phyloP scores from a whole-genome alignment of 805 yeast genomes.

The Limtongozyma cylindracea region DNA sequence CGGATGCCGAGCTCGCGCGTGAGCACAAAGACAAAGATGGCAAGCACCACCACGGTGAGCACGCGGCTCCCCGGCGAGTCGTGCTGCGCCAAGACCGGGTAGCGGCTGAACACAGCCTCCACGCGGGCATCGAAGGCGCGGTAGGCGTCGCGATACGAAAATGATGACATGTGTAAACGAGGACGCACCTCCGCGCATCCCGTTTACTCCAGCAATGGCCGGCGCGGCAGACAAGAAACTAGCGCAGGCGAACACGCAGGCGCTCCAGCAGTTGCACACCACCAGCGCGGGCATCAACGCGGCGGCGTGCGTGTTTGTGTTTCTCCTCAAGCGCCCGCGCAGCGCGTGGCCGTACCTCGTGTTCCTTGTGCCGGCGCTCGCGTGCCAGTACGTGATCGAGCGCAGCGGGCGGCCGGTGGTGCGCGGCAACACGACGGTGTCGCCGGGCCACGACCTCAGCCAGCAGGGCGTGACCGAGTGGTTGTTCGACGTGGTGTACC shows the following conservation, averaged over 20 bases:
- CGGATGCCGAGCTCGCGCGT: no score
- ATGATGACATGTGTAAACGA: no score
- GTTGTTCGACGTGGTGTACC: constrained; percentile 41
- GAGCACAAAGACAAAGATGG: no score
- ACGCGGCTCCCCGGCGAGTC: no score
- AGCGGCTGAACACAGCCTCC: no score
- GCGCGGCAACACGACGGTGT: no score
- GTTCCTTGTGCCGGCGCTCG: constrained; percentile 12
- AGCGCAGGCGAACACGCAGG: constrained; percentile 14
- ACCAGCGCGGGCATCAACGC: constrained; percentile 5
- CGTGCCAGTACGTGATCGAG: constrained; percentile 27
- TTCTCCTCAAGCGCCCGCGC: constrained; percentile 2
- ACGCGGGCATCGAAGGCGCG: no score
- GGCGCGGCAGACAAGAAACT: constrained; percentile 29
- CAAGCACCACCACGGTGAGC: no score
- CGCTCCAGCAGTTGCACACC: constrained; percentile 13
- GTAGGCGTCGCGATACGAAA: no score
- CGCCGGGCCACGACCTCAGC: no score
- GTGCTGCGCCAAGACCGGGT: no score
- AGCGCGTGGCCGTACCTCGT: constrained; percentile 6
- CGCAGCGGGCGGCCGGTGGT: constrained; percentile 32
- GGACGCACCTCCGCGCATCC: no score
- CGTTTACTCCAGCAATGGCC: constrained; percentile 26
- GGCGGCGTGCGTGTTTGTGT: constrained; percentile 1
- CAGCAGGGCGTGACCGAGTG: constrained; percentile 22